Evolutionary conservation across 2,329 filamentous ascomycete genomes (phyloP), one percentile per base, ranked within the genome.

Genomic region (Tympanopsis confertula): DNA sequence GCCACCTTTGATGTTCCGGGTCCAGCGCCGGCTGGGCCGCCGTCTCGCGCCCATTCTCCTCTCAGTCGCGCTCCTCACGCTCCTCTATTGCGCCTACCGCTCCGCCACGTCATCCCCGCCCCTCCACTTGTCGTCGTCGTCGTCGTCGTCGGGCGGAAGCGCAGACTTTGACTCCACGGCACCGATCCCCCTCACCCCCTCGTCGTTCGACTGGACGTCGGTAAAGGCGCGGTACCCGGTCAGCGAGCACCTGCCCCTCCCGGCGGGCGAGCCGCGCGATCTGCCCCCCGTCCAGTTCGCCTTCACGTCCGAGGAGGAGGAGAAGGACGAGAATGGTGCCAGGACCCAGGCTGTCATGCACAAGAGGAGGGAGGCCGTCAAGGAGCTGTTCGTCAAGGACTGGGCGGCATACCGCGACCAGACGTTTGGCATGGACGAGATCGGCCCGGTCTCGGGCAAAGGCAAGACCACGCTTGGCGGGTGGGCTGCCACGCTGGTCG

Each of bases 401-500:
- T 72, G 68, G 67, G 46, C 48, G 13, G 58, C 58, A 20, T 72
- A 69, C 43, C 65, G 54, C 38, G 45, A 50, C 5, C 48, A 61
- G 41, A 65, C 65, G 0, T 69, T 64, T 63, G 54, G 57, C 42
- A 54, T 57, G 20, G 66, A 69, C 47, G 66, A 68, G 41, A 44
- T 69, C 15, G 50, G 50, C 5, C 66, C 66, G 2, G 42, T 68
- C n/a, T 56, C 54, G 17, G 63, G 60, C 13, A 39, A 46, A 1
- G 53, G 43, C 13, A 53, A 56, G 26, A 56, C 65, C 35, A 55
- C 57, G 5, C 68, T 67, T 45, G 63, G 62, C 19, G 66, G 65
- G n/a, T 68, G 62, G 64, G 62, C 57, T 4, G 63, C 62, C 2
- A 63, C 64, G 2, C 45, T 66, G 36, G 59, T 67, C n/a, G 55